Base-by-base conservation (phyloP, 306 rosid species). In the Leucaena leucocephala region DNA sequence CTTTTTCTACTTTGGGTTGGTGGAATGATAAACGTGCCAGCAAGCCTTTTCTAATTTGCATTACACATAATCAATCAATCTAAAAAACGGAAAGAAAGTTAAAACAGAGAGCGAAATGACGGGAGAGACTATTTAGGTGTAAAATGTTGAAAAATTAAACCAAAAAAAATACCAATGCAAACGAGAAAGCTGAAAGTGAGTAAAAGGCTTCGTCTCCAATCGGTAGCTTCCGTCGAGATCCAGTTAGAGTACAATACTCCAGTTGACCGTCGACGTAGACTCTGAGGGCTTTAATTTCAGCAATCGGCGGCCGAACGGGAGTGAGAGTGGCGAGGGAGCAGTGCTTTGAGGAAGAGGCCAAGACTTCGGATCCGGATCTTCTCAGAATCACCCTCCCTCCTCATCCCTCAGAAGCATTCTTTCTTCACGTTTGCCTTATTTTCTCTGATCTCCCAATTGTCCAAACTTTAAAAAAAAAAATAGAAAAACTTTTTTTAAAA, bases 1-100 rank as follows among this genome's bases (percentile, higher is more conserved):
- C 75, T 34, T 74, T 65, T 68, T 74, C 66, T 68, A 57, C 36
- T 59, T 27, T 65, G 48, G 80, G 74, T 73, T 68, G 61, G 70
- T 61, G 77, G 35, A 61, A 61, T 27, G n/a, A 33, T 12, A 2
- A 61, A 27, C 21, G 74, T 27, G 72, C 66, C 43, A 74, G 66
- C 71, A 55, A 80, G 49, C 75, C 44, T 27, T 27, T 27, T 27
- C 78, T 44, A 19, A 11, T 74, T 74, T 65, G 64, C 80, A 73
- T 77, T 80, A 36, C 57, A 65, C 15, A 15, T 13, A 35, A 61
- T 61, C 67, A 13, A 33, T 61, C 67, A 61, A 61, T 33, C 40
- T 33, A 61, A 33, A 33, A 34, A 61, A 27, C 67, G 8, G 67
- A 61, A 27, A 27, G 5, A 5, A 4, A 12, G 40, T 61, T 12